Base-by-base conservation (phyloP, 176 grass and related monocot species). In the Juncus inflexus region DNA sequence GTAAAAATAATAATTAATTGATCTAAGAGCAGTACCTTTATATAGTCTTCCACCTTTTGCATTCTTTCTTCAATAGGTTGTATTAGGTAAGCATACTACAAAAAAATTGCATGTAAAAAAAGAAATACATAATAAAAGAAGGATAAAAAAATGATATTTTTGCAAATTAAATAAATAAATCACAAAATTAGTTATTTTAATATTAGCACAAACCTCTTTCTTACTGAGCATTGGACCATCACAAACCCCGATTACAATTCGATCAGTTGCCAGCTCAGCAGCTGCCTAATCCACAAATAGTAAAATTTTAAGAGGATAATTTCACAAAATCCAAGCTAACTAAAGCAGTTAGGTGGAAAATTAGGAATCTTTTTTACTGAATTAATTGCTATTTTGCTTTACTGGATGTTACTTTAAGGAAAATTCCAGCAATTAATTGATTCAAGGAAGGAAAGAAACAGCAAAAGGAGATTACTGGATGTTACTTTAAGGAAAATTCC, bases 201-300 rank as follows among this genome's bases (percentile, higher is more conserved):
- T n/a, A n/a, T n/a, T n/a, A n/a, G n/a, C 2, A 11, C 11, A 15
- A 3, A 90, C 92, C 87, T 96, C 42, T 73, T 96, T 96, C 74
- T 96, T 96, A 72, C 64, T 74, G 69, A 96, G 77, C 92, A 96
- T 96, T 3, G 92, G 92, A 10, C 87, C 87, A 74, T 96, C 92
- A 69, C 92, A 97, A 62, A 97, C 68, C 38, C 87, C 92, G 15
- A 97, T 59, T 13, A 97, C 87, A 14, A 97, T 75, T 67, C 84
- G 65, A 13, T 86, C 77, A 40, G 76, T 81, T 4, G 92, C 82
- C 10, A 91, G 41, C 74, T 89, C 82, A 73, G 87, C 84, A 9
- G 92, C 67, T 10, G 92, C 84, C 92, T 96, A 65, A 36, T 60
- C 50, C 58, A 55, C 13, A 5, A 36, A 50, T 35, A 53, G 12